These are phyloP conservation scores for Zygoascus sp. DNA, from an alignment of 1,139 yeast genomes.

Conservation along the genomic window DNA sequence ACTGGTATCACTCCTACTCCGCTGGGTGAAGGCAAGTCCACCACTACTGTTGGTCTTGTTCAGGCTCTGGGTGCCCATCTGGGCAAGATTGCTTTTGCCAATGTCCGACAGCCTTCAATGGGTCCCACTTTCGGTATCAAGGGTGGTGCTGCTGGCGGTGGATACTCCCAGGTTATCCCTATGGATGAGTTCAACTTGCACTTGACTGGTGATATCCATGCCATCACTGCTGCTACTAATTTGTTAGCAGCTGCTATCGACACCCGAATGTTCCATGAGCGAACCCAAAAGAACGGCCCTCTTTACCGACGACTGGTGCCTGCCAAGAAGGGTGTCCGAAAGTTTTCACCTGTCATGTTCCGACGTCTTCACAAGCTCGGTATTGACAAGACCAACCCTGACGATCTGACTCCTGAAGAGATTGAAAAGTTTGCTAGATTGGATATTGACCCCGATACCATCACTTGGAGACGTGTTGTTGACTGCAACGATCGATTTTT, in stretches of 20 bases:
- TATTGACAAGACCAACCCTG: constrained; percentile 74
- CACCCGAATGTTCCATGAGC: constrained; percentile 95
- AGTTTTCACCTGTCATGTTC: constrained; percentile 73
- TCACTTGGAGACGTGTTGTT: constrained; percentile 95
- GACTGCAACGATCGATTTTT: constrained; percentile 93
- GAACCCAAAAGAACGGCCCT: constrained; percentile 85
- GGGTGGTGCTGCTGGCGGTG: constrained; percentile 99
- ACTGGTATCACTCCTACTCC: constrained; percentile 99
- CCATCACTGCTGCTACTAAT: constrained; percentile 93
- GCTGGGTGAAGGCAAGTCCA: constrained; percentile 95
- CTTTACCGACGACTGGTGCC: constrained; percentile 87
- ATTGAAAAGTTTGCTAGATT: constrained; percentile 70
- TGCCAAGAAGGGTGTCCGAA: constrained; percentile 73
- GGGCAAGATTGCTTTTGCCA: constrained; percentile 83
- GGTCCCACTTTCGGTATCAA: constrained; percentile 99
- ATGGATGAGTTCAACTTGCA: constrained; percentile 99
- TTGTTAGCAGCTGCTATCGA: constrained; percentile 96
- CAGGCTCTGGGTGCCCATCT: constrained; percentile 95
- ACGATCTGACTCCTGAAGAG: constrained; percentile 78
- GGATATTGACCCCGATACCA: constrained; percentile 89
- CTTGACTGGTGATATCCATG: constrained; percentile 97
- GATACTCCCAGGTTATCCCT: constrained; percentile 96
- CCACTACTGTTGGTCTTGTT: constrained; percentile 94
- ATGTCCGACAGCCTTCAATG: constrained; percentile 97
- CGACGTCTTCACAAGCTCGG: constrained; percentile 77